Evolutionary conservation across 2,329 filamentous ascomycete species (phyloP), one percentile per base, ranked within the genome.

Genomic region (Nemania abortiva): DNA sequence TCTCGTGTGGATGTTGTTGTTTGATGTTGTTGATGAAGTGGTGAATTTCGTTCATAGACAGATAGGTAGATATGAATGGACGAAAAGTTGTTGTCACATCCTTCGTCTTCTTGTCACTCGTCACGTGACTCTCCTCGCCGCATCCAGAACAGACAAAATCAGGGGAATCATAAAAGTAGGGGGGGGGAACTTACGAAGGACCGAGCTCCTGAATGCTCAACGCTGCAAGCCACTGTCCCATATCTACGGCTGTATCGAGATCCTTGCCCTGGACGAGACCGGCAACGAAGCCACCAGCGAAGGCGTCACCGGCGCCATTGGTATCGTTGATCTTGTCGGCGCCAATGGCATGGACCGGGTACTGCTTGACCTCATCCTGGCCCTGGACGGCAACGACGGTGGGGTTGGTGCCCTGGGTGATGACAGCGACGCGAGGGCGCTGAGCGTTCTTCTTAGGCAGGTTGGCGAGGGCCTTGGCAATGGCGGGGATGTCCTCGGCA

Each of bases 281-380:
- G 62, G 96, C 96, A 65, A 93, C 87, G 84, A 99, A 94, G 72
- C 96, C 96, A 79, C 94, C 96, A 68, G 96, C 95, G 78, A 99
- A 99, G 62, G 96, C 95, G 80, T 99, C 96, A 80, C 94, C 96
- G 71, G 96, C 96, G 80, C 96, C 96, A 80, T 95, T 98, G 82
- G 95, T 98, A 84, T 99, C 96, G 82, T 92, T 92, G 83, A 99
- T 98, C 84, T 92, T 85, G 59, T 89, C 87, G 80, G 88, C 85
- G 74, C 89, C 86, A 77, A 99, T 95, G 76, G 89, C 86, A 80
- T 93, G 93, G 60, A 99, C 94, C 22, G 91, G 87, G 85, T 90
- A 96, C 81, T 92, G 88, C 84, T 91, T 90, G 77, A 96, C 85
- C 70, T 89, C 87, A 49, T 89, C 88, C 79, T 89, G 87, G 73